Percentiles rank a stretch among this genome's conserved stretches.
phyloP scores from a whole-genome alignment of 345 rosid species.

The Acer campestre region DNA sequence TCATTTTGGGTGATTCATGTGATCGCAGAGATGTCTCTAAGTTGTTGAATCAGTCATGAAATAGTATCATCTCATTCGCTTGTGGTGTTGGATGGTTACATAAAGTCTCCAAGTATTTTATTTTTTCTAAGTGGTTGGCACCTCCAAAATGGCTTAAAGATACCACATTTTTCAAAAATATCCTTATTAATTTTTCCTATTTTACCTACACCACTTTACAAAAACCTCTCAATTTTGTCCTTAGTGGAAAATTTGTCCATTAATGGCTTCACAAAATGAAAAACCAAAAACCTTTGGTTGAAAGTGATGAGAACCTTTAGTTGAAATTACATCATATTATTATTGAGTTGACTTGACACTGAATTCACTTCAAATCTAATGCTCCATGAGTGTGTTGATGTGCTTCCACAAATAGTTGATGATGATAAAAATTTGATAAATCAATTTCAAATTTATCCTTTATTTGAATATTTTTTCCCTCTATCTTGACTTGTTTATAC shows the following conservation, averaged over 20 bases:
- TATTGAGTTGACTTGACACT: not conserved
- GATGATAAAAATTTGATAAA: not conserved
- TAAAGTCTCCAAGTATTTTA: not conserved
- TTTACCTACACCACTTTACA: too few species aligned
- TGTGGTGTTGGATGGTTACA: not conserved
- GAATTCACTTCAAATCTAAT: not conserved
- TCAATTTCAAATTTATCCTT: not conserved
- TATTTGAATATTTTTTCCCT: not conserved
- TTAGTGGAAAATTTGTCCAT: not conserved
- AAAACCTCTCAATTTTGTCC: not conserved
- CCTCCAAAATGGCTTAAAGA: not conserved
- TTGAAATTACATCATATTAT: not conserved
- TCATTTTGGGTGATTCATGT: too few species aligned
- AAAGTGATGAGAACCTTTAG: too few species aligned
- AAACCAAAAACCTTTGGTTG: not conserved
- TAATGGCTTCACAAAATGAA: not conserved
- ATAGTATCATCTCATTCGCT: not conserved
- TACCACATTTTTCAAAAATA: not conserved
- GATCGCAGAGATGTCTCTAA: not conserved
- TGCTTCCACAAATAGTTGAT: not conserved
- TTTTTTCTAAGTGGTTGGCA: not conserved
- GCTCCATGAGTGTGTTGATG: not conserved
- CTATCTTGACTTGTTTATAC: too few species aligned
- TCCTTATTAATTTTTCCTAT: not conserved
- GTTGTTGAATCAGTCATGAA: not conserved